Percentiles rank a stretch among this genome's conserved stretches.
These are phyloP conservation scores for Solanum chiquidenum DNA, from an alignment of 257 asterid species.

Conservation along the genomic window DNA sequence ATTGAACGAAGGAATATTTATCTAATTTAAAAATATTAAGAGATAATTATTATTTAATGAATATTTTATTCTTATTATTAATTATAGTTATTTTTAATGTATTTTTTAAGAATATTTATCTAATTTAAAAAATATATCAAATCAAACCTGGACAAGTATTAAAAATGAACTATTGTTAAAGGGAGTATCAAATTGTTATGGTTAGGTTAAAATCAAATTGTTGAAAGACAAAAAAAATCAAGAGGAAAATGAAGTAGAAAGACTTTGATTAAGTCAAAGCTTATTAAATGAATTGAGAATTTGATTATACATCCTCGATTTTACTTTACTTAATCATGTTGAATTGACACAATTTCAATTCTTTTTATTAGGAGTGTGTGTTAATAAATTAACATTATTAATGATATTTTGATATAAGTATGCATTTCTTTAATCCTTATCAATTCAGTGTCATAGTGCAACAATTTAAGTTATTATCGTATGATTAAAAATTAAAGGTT, in stretches of 20 bases:
- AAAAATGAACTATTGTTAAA: too few species aligned
- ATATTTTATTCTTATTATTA: too few species aligned
- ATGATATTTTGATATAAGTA: too few species aligned
- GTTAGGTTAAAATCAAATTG: not conserved
- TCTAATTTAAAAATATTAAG: not conserved
- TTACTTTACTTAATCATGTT: not conserved
- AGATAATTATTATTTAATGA: too few species aligned
- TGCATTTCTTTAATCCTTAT: not conserved
- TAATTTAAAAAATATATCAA: too few species aligned
- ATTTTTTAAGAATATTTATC: too few species aligned
- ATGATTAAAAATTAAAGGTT: too few species aligned
- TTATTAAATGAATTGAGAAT: not conserved
- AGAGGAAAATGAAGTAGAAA: not conserved
- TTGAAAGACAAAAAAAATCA: too few species aligned
- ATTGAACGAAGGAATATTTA: too few species aligned
- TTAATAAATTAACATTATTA: too few species aligned
- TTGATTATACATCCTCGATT: not conserved
- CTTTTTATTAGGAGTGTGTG: not conserved
- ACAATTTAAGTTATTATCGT: not conserved
- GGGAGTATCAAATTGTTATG: not conserved
- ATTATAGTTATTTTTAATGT: too few species aligned
- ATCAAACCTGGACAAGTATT: fast-evolving
- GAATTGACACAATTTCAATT: too few species aligned
- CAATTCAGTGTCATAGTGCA: not conserved
- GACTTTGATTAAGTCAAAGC: not conserved